phyloP scores from a whole-genome alignment of 1,284 basidiomycete genomes.

The Melanopsichium pennsylvanicum region DNA sequence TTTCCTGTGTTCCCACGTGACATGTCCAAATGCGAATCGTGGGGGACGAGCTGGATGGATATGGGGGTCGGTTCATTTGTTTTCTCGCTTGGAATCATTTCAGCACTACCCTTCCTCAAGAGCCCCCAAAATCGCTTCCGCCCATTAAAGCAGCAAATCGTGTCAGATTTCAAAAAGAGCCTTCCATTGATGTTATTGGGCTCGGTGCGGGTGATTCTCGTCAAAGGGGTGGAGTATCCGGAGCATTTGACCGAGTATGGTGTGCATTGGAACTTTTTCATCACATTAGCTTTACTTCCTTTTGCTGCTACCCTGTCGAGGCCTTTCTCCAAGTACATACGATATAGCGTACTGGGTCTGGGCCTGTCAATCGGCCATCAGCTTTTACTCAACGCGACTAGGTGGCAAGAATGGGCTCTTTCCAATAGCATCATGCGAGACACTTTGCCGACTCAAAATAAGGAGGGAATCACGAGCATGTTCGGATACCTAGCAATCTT shows the following conservation, averaged over 20 bases:
- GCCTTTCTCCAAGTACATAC: constrained; percentile 70
- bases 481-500: constrained; percentile 89
- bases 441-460: constrained; percentile 80
- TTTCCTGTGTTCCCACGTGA: constrained; percentile 85
- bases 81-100: constrained; percentile 90
- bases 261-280: constrained; percentile 98
- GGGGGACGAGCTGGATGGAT: constrained; percentile 94
- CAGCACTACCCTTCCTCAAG: constrained; percentile 74
- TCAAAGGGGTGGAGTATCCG: constrained; percentile 91
- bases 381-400: constrained; percentile 16
- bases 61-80: constrained; percentile 95
- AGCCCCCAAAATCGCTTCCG: constrained; percentile 20
- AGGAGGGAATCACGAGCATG: constrained; percentile 86
- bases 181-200: constrained; percentile 80
- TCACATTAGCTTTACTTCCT: constrained; percentile 85
- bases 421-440: constrained; percentile 67
- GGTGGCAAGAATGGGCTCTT: constrained; percentile 48
- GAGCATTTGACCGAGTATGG: constrained; percentile 97
- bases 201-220: constrained; percentile 78
- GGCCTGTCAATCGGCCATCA: constrained; percentile 66
- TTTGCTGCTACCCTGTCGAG: constrained; percentile 73
- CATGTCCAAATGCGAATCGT: constrained; percentile 92
- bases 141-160: constrained; percentile 29
- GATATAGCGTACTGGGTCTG: constrained; percentile 75
- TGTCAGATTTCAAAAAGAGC: constrained; percentile 70